A percentile compares a stretch with the other conserved stretches of the same genome.
Conservation (phyloP, 495 filamentous ascomycete species). For the Hyaloscypha bicolor region DNA sequence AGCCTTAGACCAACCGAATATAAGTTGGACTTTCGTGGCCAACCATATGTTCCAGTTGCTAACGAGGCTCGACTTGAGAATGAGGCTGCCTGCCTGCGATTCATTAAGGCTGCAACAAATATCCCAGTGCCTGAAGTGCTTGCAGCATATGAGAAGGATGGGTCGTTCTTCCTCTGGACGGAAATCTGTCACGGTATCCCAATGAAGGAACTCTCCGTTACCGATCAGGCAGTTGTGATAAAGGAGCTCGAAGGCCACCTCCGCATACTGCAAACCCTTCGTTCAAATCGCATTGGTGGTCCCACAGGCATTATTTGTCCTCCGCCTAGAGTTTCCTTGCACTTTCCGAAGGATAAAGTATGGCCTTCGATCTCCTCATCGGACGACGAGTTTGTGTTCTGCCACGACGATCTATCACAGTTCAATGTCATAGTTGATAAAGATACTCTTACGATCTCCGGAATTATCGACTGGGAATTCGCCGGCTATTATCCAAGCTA, state of each 20-base stretch:
- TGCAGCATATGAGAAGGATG: constrained; percentile 17
- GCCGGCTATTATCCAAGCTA: constrained; percentile 37
- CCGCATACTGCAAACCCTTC: constrained; percentile 9
- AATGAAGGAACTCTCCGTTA: constrained; percentile 10
- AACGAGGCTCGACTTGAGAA: constrained; percentile 18
- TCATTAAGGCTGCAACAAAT: constrained; percentile 21
- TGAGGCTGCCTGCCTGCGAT: constrained; percentile 19
- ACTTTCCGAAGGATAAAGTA: neutral
- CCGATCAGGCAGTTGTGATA: constrained; percentile 3
- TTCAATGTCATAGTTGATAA: constrained; percentile 38
- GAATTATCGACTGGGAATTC: constrained; percentile 43
- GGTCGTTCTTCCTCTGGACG: constrained; percentile 10
- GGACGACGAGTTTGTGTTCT: constrained; percentile 34
- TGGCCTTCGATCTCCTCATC: constrained; percentile 4
- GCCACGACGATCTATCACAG: constrained; percentile 37
- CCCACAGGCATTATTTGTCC: constrained; percentile 21
- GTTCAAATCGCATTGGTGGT: constrained; percentile 13
- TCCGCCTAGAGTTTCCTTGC: constrained; percentile 3
- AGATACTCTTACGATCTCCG: constrained; percentile 33
- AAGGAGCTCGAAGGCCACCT: constrained; percentile 6
- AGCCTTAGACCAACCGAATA: constrained; percentile 13
- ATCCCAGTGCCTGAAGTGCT: constrained; percentile 25
- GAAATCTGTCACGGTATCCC: neutral
- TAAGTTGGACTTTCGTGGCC: neutral
- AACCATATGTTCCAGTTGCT: constrained; percentile 2